Evolutionary conservation across 2,329 filamentous ascomycete species (phyloP).

Genomic region (Myotisia sp.): DNA sequence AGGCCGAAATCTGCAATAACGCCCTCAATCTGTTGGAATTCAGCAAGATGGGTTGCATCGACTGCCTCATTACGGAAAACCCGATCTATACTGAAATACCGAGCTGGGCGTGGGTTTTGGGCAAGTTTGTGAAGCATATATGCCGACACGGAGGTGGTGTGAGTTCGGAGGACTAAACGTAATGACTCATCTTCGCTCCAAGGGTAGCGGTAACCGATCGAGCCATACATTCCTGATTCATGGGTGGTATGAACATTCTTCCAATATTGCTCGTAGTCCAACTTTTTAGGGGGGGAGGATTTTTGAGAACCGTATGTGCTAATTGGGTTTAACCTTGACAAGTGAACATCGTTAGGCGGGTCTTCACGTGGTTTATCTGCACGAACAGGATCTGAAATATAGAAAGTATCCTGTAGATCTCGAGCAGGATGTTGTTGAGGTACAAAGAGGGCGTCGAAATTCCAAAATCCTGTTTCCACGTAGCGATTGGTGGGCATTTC

Average conservation of each 20-base stretch:
- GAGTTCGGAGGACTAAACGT: constrained; percentile 79
- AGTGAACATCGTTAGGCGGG: constrained; percentile 29
- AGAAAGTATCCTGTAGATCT: constrained; percentile 96
- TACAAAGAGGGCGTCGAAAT: constrained; percentile 93
- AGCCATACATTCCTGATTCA: constrained; percentile 81
- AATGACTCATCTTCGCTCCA: constrained; percentile 80
- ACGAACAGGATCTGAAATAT: constrained; percentile 73
- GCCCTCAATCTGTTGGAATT: constrained; percentile 98
- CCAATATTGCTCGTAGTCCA: constrained; percentile 75
- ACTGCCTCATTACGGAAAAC: constrained; percentile 98
- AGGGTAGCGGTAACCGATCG: constrained; percentile 89
- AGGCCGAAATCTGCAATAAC: constrained; percentile 95
- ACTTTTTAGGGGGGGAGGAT: constrained; percentile 34
- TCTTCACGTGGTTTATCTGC: constrained; percentile 55
- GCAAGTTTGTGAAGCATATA: constrained; percentile 86
- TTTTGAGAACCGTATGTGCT: constrained; percentile 31
- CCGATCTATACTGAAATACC: constrained; percentile 96
- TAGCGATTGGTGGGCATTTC: constrained; percentile 94
- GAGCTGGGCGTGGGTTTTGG: constrained; percentile 66
- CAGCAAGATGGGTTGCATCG: constrained; percentile 88
- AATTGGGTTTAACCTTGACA: constrained; percentile 26
- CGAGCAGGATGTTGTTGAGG: constrained; percentile 95
- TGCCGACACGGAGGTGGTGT: constrained; percentile 85
- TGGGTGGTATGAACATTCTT: constrained; percentile 77
- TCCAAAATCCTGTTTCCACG: constrained; percentile 97